These are phyloP conservation scores for Ophiognomonia clavigignenti-juglandacearum DNA, from an alignment of 2,329 filamentous ascomycete genomes.

Conservation along the genomic window DNA sequence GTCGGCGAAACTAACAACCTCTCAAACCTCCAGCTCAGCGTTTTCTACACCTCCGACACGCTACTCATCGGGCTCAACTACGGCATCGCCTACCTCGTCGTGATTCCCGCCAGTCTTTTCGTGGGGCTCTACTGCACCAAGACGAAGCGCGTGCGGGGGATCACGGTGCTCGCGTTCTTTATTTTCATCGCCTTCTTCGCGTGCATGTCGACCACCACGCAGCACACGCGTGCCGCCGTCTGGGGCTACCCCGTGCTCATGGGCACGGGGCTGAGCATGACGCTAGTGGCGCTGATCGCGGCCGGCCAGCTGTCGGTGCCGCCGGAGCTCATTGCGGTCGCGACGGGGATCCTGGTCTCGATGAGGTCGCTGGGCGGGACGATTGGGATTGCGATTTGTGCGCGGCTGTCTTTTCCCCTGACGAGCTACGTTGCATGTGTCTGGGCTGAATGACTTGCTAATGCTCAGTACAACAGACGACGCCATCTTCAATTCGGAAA, in stretches of 20 bases:
- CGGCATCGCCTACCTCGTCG: slow-evolving; percentile 28
- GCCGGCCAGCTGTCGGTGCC: slow-evolving; percentile 34
- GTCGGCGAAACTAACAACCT: neutral
- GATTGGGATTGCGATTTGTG: slow-evolving; percentile 40
- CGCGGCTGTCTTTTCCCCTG: too few relatives aligned
- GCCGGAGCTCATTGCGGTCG: slow-evolving; percentile 27
- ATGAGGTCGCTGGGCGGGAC: slow-evolving; percentile 40
- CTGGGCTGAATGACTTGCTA: neutral
- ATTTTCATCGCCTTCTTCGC: slow-evolving; percentile 29
- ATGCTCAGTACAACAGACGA: slow-evolving; percentile 17
- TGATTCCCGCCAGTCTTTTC: slow-evolving; percentile 24
- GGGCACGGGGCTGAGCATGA: slow-evolving; percentile 30
- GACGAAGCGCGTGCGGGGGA: slow-evolving; percentile 24
- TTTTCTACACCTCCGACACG: slow-evolving; percentile 31
- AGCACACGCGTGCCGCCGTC: slow-evolving; percentile 19
- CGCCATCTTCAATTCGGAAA: slow-evolving; percentile 22
- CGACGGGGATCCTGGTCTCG: slow-evolving; percentile 30
- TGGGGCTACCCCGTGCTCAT: slow-evolving; percentile 34
- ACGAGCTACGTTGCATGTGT: neutral
- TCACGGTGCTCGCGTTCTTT: slow-evolving; percentile 22
- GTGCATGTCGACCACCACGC: slow-evolving; percentile 29
- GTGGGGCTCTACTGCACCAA: slow-evolving; percentile 28
- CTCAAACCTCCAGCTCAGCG: slow-evolving; percentile 14
- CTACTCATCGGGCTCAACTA: slow-evolving; percentile 29
- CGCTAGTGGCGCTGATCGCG: slow-evolving; percentile 29